These are phyloP conservation scores for Aspergillus affinis DNA, from an alignment of 495 filamentous ascomycete genomes.

Conservation along the genomic window DNA sequence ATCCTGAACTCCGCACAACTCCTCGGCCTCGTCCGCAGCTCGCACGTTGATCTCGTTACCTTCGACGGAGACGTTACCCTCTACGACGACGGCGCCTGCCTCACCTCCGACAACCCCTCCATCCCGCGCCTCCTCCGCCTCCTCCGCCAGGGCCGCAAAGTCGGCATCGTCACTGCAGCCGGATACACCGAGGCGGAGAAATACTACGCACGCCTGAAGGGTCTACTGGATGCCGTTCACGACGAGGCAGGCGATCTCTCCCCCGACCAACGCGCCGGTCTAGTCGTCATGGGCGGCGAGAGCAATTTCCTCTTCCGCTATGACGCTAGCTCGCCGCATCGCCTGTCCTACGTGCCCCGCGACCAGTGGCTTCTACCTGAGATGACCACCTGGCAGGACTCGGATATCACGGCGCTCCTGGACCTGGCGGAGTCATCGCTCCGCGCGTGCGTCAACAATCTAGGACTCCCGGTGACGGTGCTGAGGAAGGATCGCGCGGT, in stretches of 20 bases:
- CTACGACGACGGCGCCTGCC: conserved; percentile 86
- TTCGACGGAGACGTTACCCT: conserved; percentile 98
- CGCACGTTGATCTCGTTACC: conserved; percentile 73
- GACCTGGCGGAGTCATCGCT: conserved; percentile 84
- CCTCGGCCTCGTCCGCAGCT: conserved; percentile 70
- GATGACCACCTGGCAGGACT: conserved; percentile 82
- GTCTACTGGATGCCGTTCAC: conserved; percentile 80
- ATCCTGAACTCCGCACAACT: conserved; percentile 94
- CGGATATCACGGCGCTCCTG: conserved; percentile 73
- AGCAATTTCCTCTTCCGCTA: conserved; percentile 88
- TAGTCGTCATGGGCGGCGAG: conserved; percentile 90
- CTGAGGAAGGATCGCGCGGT: conserved; percentile 92
- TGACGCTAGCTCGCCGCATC: conserved; percentile 34
- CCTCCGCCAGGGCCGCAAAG: conserved; percentile 59
- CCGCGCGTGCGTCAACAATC: conserved; percentile 70
- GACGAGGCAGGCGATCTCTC: conserved; percentile 57
- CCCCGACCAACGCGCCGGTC: conserved; percentile 62
- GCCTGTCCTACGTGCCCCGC: conserved; percentile 61
- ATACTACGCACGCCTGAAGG: conserved; percentile 82
- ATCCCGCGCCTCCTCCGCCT: conserved; percentile 75
- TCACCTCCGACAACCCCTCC: conserved; percentile 71
- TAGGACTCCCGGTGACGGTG: conserved; percentile 73
- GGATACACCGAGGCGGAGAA: conserved; percentile 84
- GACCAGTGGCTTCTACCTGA: conserved; percentile 79
- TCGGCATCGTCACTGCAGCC: conserved; percentile 95